These are phyloP conservation scores for Phyllostachys edulis DNA, from an alignment of 176 grass and related monocot genomes.

Conservation along the genomic window DNA sequence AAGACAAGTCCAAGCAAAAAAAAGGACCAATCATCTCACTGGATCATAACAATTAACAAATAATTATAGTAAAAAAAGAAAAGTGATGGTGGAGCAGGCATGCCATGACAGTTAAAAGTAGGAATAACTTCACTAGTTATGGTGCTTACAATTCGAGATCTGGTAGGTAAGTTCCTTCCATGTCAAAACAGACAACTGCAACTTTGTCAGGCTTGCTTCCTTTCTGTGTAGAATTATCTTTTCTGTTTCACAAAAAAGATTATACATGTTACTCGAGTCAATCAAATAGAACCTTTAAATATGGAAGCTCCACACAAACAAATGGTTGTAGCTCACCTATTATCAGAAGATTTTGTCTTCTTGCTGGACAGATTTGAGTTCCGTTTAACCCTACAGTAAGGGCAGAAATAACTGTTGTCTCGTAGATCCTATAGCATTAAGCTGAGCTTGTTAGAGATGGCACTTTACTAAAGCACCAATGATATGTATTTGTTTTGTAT, in stretches of 20 bases:
- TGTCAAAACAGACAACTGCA: conserved; percentile 70
- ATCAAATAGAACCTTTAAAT: conserved; percentile 30
- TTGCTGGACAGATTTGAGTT: conserved; percentile 37
- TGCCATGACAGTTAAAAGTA: conserved; percentile 5
- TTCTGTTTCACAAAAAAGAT: conserved; percentile 42
- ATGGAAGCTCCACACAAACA: conserved; percentile 2
- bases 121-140: background rate
- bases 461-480: background rate
- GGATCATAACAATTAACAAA: background rate
- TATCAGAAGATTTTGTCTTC: conserved; percentile 53
- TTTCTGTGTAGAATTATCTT: conserved; percentile 35
- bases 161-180: conserved; percentile 84
- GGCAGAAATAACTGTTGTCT: conserved; percentile 70
- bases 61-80: conserved; percentile 1
- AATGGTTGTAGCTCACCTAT: conserved; percentile 47
- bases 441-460: conserved; percentile 44
- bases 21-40: background rate
- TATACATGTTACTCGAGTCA: conserved; percentile 23
- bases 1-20: conserved; percentile 1
- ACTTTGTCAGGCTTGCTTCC: conserved; percentile 52
- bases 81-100: background rate
- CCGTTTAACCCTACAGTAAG: conserved; percentile 59
- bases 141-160: conserved; percentile 84
- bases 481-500: background rate
- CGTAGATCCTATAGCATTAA: conserved; percentile 55